These are phyloP conservation scores for Dryas octopetala DNA, from an alignment of 306 rosid genomes.

Conservation along the genomic window DNA sequence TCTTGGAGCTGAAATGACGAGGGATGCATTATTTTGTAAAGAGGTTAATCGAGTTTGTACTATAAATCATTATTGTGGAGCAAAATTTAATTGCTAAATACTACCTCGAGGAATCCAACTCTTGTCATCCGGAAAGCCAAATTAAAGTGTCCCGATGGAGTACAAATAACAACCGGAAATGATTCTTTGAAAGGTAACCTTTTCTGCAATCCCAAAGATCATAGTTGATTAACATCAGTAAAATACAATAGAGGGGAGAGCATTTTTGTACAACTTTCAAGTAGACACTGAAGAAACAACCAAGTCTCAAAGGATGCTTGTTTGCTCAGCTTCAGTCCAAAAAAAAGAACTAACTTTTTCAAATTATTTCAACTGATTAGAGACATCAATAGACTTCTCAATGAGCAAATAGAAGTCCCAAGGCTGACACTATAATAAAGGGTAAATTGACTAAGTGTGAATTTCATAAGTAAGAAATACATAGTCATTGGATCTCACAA, in stretches of 20 bases:
- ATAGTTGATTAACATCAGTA: slow-evolving; percentile 18
- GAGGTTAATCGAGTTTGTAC: background rate
- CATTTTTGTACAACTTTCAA: slow-evolving; percentile 13
- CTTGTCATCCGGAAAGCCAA: slow-evolving; percentile 70
- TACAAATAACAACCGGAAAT: slow-evolving; percentile 67
- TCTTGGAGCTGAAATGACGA: slow-evolving; percentile 66
- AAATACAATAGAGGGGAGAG: slow-evolving; percentile 13
- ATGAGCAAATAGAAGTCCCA: slow-evolving; percentile 3
- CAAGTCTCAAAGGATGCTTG: background rate
- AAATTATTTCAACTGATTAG: slow-evolving; percentile 4
- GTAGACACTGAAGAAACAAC: slow-evolving; percentile 2
- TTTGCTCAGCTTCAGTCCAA: background rate
- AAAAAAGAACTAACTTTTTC: background rate
- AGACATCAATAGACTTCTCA: slow-evolving; percentile 17
- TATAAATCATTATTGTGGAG: background rate
- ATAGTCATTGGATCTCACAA: background rate
- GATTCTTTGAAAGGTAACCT: slow-evolving; percentile 58
- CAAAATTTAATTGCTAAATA: slow-evolving; percentile 18
- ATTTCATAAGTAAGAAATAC: slow-evolving; percentile 9
- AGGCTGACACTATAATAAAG: background rate
- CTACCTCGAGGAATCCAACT: slow-evolving; percentile 71
- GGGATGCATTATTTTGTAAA: background rate
- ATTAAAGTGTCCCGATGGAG: slow-evolving; percentile 59
- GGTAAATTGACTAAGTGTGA: background rate
- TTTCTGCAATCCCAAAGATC: slow-evolving; percentile 52